Conservation (phyloP, 352 stramenopile species). For the Globisporangium mamillatum region DNA sequence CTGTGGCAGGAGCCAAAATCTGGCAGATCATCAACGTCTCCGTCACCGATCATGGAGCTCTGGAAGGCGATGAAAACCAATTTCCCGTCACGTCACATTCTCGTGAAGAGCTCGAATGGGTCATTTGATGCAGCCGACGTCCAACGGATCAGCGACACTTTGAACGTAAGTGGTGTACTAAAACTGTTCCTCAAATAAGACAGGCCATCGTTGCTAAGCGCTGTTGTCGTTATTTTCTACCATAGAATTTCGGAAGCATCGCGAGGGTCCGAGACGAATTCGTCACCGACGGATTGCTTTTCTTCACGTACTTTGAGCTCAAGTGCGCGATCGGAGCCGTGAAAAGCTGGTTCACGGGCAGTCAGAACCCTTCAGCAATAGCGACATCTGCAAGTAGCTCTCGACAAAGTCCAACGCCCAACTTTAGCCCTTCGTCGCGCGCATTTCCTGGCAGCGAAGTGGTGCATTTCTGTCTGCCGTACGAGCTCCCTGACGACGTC, state of each 20-base stretch:
- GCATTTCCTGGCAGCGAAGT: not conserved
- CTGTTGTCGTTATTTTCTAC: not conserved
- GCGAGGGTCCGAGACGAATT: slow-evolving; percentile 50
- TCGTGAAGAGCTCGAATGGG: slow-evolving; percentile 42
- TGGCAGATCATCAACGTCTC: not conserved
- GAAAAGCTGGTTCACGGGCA: slow-evolving; percentile 39
- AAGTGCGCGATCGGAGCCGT: slow-evolving; percentile 57
- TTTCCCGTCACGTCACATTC: slow-evolving; percentile 63
- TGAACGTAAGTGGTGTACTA: slow-evolving; percentile 41
- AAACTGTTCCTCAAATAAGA: not conserved
- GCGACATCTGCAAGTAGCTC: not conserved
- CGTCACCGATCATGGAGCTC: slow-evolving; percentile 33
- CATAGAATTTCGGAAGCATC: slow-evolving; percentile 62
- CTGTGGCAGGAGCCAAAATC: slow-evolving; percentile 8
- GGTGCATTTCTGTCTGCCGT: slow-evolving; percentile 58
- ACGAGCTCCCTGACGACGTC: slow-evolving; percentile 56
- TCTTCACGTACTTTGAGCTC: slow-evolving; percentile 76
- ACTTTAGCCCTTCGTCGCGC: not conserved
- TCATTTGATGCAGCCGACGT: slow-evolving; percentile 38
- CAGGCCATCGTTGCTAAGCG: not conserved
- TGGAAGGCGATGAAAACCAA: slow-evolving; percentile 51
- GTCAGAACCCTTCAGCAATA: not conserved
- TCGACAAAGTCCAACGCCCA: not conserved
- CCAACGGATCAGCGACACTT: slow-evolving; percentile 40
- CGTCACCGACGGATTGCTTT: slow-evolving; percentile 49